Conservation (phyloP, 2,329 filamentous ascomycete genomes). For the Diaporthe vaccinii region DNA sequence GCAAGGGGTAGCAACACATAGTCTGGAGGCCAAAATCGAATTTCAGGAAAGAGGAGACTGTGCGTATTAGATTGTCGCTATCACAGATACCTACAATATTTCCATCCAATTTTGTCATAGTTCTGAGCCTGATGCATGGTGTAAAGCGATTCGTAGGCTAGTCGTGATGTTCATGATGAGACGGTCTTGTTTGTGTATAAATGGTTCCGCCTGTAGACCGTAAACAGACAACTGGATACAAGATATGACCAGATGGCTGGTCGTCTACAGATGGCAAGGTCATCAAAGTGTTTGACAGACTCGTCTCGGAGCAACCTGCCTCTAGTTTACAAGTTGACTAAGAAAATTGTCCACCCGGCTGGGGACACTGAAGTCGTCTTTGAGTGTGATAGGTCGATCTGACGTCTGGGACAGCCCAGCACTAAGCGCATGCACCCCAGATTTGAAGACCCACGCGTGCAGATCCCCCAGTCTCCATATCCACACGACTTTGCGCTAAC, state of each 20-base stretch:
- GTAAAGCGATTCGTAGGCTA: fast-evolving
- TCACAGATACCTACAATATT: too few species aligned
- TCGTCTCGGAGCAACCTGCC: background rate
- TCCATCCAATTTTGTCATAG: fast-evolving
- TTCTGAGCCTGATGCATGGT: background rate
- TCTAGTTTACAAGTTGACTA: too few species aligned
- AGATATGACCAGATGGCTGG: too few species aligned
- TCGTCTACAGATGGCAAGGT: too few species aligned
- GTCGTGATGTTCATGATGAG: background rate
- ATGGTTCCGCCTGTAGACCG: too few species aligned
- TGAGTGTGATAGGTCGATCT: background rate
- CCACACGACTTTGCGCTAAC: background rate
- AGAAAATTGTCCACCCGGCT: fast-evolving
- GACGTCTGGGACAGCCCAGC: background rate
- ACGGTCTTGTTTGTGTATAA: background rate
- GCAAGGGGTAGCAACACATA: background rate
- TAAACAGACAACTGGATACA: too few species aligned
- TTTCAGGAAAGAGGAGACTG: too few species aligned
- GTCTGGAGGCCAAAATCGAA: background rate
- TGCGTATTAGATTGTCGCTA: background rate
- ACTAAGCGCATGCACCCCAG: background rate
- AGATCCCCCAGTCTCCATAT: background rate
- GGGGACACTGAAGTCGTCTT: background rate
- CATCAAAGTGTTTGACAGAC: background rate
- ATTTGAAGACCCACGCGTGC: background rate